Conservation (phyloP, 176 grass and related monocot species). For the Cocos nucifera region DNA sequence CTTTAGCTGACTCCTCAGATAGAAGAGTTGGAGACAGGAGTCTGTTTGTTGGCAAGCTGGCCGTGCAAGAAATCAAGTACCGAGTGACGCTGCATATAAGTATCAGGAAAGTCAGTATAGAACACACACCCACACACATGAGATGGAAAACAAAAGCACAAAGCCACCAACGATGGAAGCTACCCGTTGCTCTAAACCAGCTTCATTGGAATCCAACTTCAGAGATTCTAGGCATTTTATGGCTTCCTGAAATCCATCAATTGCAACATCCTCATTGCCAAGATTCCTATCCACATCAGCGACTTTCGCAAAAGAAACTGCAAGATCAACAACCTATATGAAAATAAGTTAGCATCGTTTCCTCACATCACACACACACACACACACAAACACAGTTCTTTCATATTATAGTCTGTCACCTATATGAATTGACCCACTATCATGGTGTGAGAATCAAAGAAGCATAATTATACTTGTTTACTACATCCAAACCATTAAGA, state of each 20-base stretch:
- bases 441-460: no score
- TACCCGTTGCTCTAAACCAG: constrained; percentile 56
- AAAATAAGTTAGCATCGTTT: not conserved
- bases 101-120: not conserved
- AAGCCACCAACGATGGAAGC: not conserved
- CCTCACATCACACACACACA: no score
- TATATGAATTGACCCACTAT: no score
- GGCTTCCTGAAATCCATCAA: constrained; percentile 76
- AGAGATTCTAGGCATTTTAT: constrained; percentile 77
- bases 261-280: constrained; percentile 42
- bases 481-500: no score
- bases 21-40: not conserved
- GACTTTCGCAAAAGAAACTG: constrained; percentile 93
- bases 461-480: no score
- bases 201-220: constrained; percentile 59
- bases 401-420: no score
- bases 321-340: constrained; percentile 74
- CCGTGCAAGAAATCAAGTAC: constrained; percentile 71
- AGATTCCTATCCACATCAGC: constrained; percentile 89
- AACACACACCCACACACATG: no score
- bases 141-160: not conserved
- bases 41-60: constrained; percentile 42
- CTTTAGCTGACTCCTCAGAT: not conserved
- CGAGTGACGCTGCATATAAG: constrained; percentile 39
- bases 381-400: no score